Base-by-base conservation (phyloP, 1,284 basidiomycete genomes). In the Trichosporon inkin region DNA sequence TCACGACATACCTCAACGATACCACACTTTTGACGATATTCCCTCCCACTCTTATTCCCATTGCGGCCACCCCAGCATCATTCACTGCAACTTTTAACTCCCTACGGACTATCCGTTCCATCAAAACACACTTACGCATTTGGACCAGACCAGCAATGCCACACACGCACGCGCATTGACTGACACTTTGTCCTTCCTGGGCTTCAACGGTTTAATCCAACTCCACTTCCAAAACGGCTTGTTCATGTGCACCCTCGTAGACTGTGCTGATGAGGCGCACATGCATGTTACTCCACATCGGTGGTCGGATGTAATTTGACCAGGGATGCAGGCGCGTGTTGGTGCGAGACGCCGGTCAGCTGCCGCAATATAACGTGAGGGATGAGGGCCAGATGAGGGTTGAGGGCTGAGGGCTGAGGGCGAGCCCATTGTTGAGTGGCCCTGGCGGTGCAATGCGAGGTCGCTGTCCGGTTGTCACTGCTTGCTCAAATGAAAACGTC, bases 161-260 rank as follows among this genome's bases (percentile, higher is more conserved):
- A 49, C 44, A 49, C 44, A 49, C 44, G 44, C 44, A 49, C 44
- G 28, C 44, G 28, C 44, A 49, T 32, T 49, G 44, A n/a, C 44
- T 49, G 44, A 49, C 44, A 24, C 28, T 28, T 28, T 49, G n/a
- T 49, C 17, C 24, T 32, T 49, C 24, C 19, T 16, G 28, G 44
- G 44, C 28, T 49, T 28, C 24, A 49, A 28, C 22, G 22, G 28
- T 32, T 28, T 28, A 28, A 49, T 32, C 13, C 44, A 22, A n/a
- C 44, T 24, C 28, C 44, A 49, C 22, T 24, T 24, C 11, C 36
- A 32, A 28, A 32, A 24, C 44, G 28, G 28, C 28, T 22, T 10
- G 44, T 49, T 22, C 44, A 49, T 49, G 44, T 49, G 44, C 44
- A 28, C 16, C 44, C 44, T 49, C 28, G 28, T 49, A 49, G 44